Base-by-base conservation (phyloP, 371 early-diverging fungal species). In the Mucor irregularis region DNA sequence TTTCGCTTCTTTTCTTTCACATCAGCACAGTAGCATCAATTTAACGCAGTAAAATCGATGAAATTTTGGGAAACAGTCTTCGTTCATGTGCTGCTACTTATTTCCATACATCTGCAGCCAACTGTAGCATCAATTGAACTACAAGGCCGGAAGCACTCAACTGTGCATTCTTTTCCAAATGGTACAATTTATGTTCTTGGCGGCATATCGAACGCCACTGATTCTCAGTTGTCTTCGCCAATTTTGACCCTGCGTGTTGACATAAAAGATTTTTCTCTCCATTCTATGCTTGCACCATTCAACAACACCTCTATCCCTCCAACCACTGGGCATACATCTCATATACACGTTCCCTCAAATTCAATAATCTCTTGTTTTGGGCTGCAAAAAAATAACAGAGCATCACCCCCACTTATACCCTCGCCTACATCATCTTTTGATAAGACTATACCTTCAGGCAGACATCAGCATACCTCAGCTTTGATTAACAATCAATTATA, bases 151-250 rank as follows among this genome's bases (percentile, higher is more conserved):
- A 60, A 53, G 48, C 22, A 53, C 28, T 60, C 49, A 28, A 53
- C 61, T 34, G 61, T 37, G 21, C 54, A 60, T 49, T 60, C 39
- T 34, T 60, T 48, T 39, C 21, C 38, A 43, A 60, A 53, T 16
- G 54, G 54, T 22, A 53, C 54, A 40, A 37, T 60, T 8, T 53
- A 53, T 53, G 22, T 60, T 48, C 35, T 60, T 47, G 61, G 61
- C 22, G 61, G 61, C 28, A 53, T 42, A 24, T 16, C 21, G 11
- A 39, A 30, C 29, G 38, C 40, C 22, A 28, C 19, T 16, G 17
- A 26, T 9, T 24, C n/a, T 45, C 37, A 51, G 33, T 53, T 38
- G 29, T 53, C 44, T 30, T 31, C 53, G 45, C 29, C 38, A 22
- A 19, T 47, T 17, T 9, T 56, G 26, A 39, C 60, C 35, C 33